Evolutionary conservation across 1,139 yeast species (phyloP), one percentile per base, ranked within the genome.

Genomic region (Zygosaccharomyces pseudobailii): DNA sequence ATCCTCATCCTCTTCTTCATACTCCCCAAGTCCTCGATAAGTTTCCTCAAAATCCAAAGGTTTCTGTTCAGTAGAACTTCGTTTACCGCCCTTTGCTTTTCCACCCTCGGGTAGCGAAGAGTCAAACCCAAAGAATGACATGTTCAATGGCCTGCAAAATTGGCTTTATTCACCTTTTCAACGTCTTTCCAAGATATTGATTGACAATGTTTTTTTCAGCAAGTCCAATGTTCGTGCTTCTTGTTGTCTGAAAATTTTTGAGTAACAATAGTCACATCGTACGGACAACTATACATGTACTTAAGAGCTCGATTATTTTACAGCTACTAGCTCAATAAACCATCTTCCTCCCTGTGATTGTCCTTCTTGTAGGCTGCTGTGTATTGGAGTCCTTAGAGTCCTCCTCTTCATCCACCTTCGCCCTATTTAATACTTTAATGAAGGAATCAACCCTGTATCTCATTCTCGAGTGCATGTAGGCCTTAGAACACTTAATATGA

Each of bases 381-480:
- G 49, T 48, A 10, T 37, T 41, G 25, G 44, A 43, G 9, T 49
- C 55, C 6, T 54, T 56, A 5, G 53, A 51, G 38, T 78, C 88
- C 53, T 80, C 87, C 22, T 81, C 82, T 54, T 81, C 87, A 62
- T 92, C 99, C 23, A 97, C 95, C 71, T 90, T 89, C 37, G 98
- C 98, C 65, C 99, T 80, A 74, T 94, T 92, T 71, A 92, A 80
- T 40, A 94, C 92, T 76, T 92, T 92, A 65, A 90, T 79, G 73
- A 90, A 92, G 62, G 94, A 95, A 58, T 85, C 82, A 36, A 92
- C 97, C 61, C 98, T 80, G 70, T 76, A 87, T 71, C 99, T 82
- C 98, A 92, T 92, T 75, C 99, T 82, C 49, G 96, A 88, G 71
- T 92, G 99, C 86, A 92, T 84, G 72, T 87, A 94, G 35, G 98